Conservation (phyloP, 1,139 yeast species). For the Suhomyces bokatorum region DNA sequence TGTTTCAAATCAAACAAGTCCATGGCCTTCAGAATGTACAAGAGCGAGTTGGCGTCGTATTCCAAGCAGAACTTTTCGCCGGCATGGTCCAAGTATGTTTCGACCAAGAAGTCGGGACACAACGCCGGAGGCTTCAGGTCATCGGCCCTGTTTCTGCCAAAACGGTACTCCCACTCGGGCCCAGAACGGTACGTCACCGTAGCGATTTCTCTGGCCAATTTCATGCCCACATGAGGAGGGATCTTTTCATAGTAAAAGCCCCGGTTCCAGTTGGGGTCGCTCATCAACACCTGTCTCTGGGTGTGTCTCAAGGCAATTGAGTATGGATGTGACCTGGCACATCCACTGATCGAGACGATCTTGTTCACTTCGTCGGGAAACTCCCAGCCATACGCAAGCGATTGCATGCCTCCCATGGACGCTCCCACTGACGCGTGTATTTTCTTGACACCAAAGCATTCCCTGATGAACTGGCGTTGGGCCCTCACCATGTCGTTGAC, state of each 20-base stretch:
- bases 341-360: conserved; percentile 79
- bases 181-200: conserved; percentile 94
- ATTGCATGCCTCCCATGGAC: conserved; percentile 98
- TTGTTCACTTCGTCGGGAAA: conserved; percentile 75
- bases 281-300: conserved; percentile 90
- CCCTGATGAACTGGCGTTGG: conserved; percentile 66
- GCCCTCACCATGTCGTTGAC: conserved; percentile 91
- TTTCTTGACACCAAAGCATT: conserved; percentile 61
- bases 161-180: conserved; percentile 94
- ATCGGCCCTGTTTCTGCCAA: conserved; percentile 86
- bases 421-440: conserved; percentile 85
- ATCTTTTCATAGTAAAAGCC: conserved; percentile 76
- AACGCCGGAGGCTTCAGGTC: conserved; percentile 78
- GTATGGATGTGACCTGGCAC: conserved; percentile 92
- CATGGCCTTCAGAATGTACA: conserved; percentile 91
- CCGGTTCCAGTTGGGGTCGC: conserved; percentile 92
- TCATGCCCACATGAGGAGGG: conserved; percentile 96
- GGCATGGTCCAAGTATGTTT: conserved; percentile 89
- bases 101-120: conserved; percentile 90
- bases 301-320: conserved; percentile 92
- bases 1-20: conserved; percentile 84
- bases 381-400: conserved; percentile 82
- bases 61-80: conserved; percentile 92
- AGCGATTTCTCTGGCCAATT: conserved; percentile 88
- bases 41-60: conserved; percentile 86